Evolutionary conservation across 164 flowering plant species (phyloP).

Genomic region (Nymphaea colorata): DNA sequence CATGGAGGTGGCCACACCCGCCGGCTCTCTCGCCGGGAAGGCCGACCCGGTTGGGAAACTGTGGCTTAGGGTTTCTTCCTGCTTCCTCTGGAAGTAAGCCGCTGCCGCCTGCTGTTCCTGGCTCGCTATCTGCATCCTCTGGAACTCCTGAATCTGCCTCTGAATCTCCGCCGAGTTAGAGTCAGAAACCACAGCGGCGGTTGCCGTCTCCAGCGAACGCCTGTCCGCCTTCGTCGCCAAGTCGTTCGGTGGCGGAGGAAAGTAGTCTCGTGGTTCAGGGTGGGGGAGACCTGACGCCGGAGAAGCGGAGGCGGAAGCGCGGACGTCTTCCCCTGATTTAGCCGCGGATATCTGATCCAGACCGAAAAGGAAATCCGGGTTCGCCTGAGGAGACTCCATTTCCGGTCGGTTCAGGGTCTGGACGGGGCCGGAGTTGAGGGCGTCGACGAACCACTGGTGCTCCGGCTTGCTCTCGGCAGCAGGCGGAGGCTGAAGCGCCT

Average conservation of each 20-base stretch:
- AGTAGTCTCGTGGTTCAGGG: conserved; percentile 6
- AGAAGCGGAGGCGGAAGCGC: neutral
- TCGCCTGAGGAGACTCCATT: conserved; percentile 11
- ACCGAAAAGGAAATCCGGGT: conserved; percentile 64
- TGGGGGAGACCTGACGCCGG: conserved; percentile 15
- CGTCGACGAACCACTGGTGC: conserved; percentile 68
- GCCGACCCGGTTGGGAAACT: conserved; percentile 5
- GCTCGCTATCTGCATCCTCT: conserved; percentile 30
- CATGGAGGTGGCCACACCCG: neutral
- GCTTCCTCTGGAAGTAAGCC: conserved; percentile 12
- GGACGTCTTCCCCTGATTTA: neutral
- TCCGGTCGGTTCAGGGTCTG: conserved; percentile 23
- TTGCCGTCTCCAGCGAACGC: conserved; percentile 18
- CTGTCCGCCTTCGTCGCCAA: conserved; percentile 11
- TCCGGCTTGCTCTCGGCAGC: conserved; percentile 30
- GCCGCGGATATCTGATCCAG: conserved; percentile 34
- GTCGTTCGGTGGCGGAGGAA: conserved; percentile 10
- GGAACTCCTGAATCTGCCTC: conserved; percentile 42
- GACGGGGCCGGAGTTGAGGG: conserved; percentile 46
- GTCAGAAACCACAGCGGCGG: conserved; percentile 16
- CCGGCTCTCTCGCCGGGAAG: conserved; percentile 4
- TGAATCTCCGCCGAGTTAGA: conserved; percentile 29
- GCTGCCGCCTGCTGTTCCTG: conserved; percentile 19
- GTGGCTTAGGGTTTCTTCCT: conserved; percentile 14
- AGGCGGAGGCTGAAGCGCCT: conserved; percentile 10